phyloP scores from a whole-genome alignment of 176 grass and related monocot genomes.

The Cocos nucifera region DNA sequence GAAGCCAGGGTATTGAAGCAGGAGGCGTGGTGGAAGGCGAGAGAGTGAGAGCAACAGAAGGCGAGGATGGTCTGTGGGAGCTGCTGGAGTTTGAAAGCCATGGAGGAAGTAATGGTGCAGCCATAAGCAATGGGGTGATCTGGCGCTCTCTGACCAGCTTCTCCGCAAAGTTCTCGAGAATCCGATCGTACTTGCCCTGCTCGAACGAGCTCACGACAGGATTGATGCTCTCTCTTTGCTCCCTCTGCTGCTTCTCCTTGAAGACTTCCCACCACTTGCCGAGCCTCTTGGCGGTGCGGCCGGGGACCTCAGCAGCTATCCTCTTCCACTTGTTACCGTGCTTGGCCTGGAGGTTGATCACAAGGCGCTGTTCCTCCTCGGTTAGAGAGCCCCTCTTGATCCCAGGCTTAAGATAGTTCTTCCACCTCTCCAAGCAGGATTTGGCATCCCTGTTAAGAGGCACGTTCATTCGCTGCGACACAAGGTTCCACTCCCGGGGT shows the following conservation, averaged over 20 bases:
- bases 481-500: conserved; percentile 80
- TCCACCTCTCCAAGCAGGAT: conserved; percentile 93
- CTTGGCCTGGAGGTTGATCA: conserved; percentile 81
- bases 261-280: conserved; percentile 99
- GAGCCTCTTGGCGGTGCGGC: conserved; percentile 71
- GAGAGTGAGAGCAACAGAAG: conserved; percentile 36
- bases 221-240: conserved; percentile 40
- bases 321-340: conserved; percentile 99
- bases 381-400: conserved; percentile 91
- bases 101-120: conserved; percentile 56
- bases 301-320: conserved; percentile 88
- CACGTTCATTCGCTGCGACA: conserved; percentile 85
- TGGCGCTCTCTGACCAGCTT: conserved; percentile 72
- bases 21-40: conserved; percentile 21
- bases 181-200: conserved; percentile 55
- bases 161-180: conserved; percentile 96
- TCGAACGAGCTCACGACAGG: conserved; percentile 45
- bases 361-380: conserved; percentile 86
- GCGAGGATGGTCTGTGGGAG: conserved; percentile 24
- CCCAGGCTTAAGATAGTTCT: conserved; percentile 86
- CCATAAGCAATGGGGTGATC: conserved; percentile 42
- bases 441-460: conserved; percentile 79
- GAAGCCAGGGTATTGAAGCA: neutral
- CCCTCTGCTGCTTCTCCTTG: conserved; percentile 88
- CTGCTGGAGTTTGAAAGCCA: conserved; percentile 52